These are phyloP conservation scores for Nitzschia sp. DNA, from an alignment of 108 stramenopile species.

Conservation along the genomic window DNA sequence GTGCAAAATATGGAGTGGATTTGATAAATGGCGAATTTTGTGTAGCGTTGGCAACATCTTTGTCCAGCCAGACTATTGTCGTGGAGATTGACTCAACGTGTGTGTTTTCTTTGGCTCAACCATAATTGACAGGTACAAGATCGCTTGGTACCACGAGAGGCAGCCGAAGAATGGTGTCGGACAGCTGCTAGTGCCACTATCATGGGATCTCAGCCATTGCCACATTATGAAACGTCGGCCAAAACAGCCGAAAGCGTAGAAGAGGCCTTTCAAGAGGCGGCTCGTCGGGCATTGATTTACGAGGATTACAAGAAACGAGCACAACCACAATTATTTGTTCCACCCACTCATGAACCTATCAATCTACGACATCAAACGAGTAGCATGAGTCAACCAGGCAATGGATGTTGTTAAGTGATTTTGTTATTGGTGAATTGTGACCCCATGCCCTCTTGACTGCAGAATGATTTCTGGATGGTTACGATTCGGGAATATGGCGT, in stretches of 20 bases:
- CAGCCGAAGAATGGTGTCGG: conserved; percentile 86
- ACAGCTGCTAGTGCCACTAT: conserved; percentile 53
- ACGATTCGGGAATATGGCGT: no score
- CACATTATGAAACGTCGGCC: conserved; percentile 95
- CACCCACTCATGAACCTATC: conserved; percentile 39
- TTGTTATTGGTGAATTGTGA: no score
- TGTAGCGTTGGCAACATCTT: not conserved
- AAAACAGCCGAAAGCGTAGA: conserved; percentile 95
- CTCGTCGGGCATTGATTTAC: conserved; percentile 52
- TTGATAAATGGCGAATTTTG: not conserved
- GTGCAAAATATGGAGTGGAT: conserved; percentile 1
- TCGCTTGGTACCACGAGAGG: conserved; percentile 70
- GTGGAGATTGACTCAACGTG: not conserved
- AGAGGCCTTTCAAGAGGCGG: conserved; percentile 86
- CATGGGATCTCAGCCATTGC: conserved; percentile 71
- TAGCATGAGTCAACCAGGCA: conserved; percentile 17
- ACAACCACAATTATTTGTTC: conserved; percentile 65
- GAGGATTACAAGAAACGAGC: conserved; percentile 51
- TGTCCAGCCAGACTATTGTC: not conserved
- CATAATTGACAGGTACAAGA: conserved; percentile 66
- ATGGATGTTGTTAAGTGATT: conserved; percentile 21
- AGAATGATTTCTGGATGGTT: no score
- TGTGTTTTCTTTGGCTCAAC: no score
- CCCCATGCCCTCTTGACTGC: no score
- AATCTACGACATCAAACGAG: conserved; percentile 30